phyloP scores from a whole-genome alignment of 306 rosid genomes.

The Sphenostylis stenocarpa region DNA sequence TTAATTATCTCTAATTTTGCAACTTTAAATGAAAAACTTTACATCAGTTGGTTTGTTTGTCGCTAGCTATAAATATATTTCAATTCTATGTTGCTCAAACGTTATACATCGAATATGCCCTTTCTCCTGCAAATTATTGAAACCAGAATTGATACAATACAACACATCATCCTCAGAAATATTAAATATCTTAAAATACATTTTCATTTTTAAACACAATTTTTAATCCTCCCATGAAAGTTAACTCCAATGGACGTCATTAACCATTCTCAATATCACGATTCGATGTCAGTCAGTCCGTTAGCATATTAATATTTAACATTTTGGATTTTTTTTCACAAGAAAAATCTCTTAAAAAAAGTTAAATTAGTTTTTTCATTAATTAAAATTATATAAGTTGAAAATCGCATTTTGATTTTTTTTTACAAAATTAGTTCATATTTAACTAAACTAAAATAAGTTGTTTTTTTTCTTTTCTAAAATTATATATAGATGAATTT shows the following conservation, averaged over 20 bases:
- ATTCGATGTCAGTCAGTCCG: not conserved
- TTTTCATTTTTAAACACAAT: not conserved
- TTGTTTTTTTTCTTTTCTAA: too few relatives aligned
- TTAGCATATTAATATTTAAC: not conserved
- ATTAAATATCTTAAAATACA: not conserved
- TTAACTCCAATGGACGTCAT: not conserved
- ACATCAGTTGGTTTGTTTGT: not conserved
- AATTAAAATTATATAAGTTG: too few relatives aligned
- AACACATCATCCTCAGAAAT: not conserved
- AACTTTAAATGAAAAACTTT: not conserved
- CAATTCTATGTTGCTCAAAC: conserved; percentile 11
- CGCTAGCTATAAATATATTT: not conserved
- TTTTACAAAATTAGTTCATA: too few relatives aligned
- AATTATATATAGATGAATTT: too few relatives aligned
- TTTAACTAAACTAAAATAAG: too few relatives aligned
- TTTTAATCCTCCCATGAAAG: not conserved
- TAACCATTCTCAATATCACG: not conserved
- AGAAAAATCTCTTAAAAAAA: too few relatives aligned
- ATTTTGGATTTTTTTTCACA: too few relatives aligned
- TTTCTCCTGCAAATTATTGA: not conserved
- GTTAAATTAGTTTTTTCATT: too few relatives aligned
- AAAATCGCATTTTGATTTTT: too few relatives aligned
- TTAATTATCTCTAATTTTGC: not conserved
- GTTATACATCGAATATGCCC: not conserved
- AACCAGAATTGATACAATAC: not conserved